Evolutionary conservation across 2,329 filamentous ascomycete genomes (phyloP), one percentile per base, ranked within the genome.

Genomic region (Incumbomyces delicatus): DNA sequence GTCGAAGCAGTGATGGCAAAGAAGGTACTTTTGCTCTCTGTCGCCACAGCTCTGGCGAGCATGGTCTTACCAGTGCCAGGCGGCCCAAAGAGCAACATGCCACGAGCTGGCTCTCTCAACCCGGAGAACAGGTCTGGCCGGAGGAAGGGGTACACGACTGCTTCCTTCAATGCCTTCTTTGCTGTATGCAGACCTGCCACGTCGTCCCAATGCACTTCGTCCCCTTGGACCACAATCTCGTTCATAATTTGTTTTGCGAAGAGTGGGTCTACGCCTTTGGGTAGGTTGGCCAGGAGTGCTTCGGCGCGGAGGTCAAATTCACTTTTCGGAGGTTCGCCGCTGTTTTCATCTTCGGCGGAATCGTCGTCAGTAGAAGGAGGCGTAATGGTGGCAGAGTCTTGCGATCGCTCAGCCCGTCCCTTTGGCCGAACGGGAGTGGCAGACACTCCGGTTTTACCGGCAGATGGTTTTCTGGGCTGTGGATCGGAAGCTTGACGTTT

Each of bases 41-140:
- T 96, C 1, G 92, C 92, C 1, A 96, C 90, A 7, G 87, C 88
- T 53, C 92, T 79, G 8, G 92, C 92, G 32, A 98, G 72, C 92
- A 98, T 98, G 0, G 92, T 98, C 66, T 98, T 98, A 44, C 92
- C 92, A 0, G 92, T 98, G n/a, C 92, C 92, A 0, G 92, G 92
- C 1, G 92, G 92, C 0, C 92, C 92, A 61, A 98, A 98, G 1
- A 98, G 74, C 1, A 98, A 74, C 87, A 98, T 96, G 5, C 92
- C 92, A 48, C 88, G 76, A 12, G 92, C 90, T 16, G 92, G 92
- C 61, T 98, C 92, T 33, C 92, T 83, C 10, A 98, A 74, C 0
- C 92, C 92, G 77, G 90, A 92, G 68, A 98, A 98, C 2, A 98
- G 70, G 65, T 98, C 92, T 1, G 92, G 92, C 1, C 92, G 83